A percentile compares a stretch with the other conserved stretches of the same genome.
These are phyloP conservation scores for Nakazawaea ambrosiae DNA, from an alignment of 805 yeast species.

Conservation along the genomic window DNA sequence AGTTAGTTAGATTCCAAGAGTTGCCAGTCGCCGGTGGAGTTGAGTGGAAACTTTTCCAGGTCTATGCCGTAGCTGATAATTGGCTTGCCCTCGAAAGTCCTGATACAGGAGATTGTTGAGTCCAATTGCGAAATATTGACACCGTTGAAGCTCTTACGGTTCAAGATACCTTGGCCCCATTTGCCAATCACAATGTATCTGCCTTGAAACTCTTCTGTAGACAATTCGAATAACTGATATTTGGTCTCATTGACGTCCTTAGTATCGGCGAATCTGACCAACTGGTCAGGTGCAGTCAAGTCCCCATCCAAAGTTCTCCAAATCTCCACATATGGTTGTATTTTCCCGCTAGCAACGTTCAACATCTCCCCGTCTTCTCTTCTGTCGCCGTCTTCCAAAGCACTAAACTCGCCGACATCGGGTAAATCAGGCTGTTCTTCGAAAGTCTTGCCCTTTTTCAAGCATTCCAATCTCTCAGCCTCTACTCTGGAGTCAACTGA, in stretches of 20 bases:
- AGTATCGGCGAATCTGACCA: slow-evolving; percentile 7
- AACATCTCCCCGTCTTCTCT: slow-evolving; percentile 44
- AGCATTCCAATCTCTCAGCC: slow-evolving; percentile 11
- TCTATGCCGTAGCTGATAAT: slow-evolving; percentile 8
- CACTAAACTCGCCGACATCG: slow-evolving; percentile 41
- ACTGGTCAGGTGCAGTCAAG: slow-evolving; percentile 22
- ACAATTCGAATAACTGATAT: slow-evolving; percentile 20
- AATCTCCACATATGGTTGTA: slow-evolving; percentile 41
- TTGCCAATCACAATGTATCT: slow-evolving; percentile 39
- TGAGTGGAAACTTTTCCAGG: slow-evolving; percentile 4
- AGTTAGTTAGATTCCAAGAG: slow-evolving; percentile 2
- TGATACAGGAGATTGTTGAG: slow-evolving; percentile 9
- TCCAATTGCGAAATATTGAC: background rate
- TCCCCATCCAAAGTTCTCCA: slow-evolving; percentile 45
- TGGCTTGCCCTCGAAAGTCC: slow-evolving; percentile 1
- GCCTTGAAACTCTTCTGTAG: slow-evolving; percentile 29
- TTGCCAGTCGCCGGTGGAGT: background rate
- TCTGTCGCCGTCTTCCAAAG: slow-evolving; percentile 31
- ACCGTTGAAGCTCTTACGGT: slow-evolving; percentile 1
- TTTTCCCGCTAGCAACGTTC: slow-evolving; percentile 34
- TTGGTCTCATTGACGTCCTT: slow-evolving; percentile 9
- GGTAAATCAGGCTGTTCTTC: slow-evolving; percentile 18
- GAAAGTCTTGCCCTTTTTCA: slow-evolving; percentile 10
- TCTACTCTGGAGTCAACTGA: slow-evolving; percentile 21
- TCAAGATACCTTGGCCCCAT: slow-evolving; percentile 44